Evolutionary conservation across 495 filamentous ascomycete species (phyloP).

Genomic region (Penicillium pulvis): DNA sequence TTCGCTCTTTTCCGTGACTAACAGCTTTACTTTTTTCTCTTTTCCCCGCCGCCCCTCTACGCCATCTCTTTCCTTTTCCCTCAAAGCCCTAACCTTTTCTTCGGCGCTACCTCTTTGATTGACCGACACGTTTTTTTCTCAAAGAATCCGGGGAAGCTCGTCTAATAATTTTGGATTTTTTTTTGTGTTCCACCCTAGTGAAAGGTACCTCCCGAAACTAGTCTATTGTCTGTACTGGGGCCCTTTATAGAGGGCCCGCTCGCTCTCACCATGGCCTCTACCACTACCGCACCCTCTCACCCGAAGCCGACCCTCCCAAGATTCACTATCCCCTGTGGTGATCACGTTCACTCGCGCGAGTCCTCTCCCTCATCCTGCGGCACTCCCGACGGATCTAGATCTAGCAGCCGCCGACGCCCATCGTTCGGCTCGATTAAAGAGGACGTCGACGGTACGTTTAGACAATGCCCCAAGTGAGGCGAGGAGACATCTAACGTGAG

Average conservation of each 20-base stretch:
- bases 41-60: conserved; percentile 32
- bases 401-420: conserved; percentile 44
- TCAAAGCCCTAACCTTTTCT: conserved; percentile 20
- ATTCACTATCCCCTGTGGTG: conserved; percentile 27
- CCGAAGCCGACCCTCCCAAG: conserved; percentile 29
- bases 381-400: conserved; percentile 43
- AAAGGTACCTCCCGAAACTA: conserved; percentile 24
- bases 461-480: not conserved
- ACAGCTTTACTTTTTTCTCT: conserved; percentile 34
- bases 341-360: conserved; percentile 36
- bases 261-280: conserved; percentile 38
- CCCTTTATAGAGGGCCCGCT: conserved; percentile 43
- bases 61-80: conserved; percentile 17
- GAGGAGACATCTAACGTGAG: conserved; percentile 9
- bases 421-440: conserved; percentile 52
- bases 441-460: conserved; percentile 42
- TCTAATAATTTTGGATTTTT: conserved; percentile 29
- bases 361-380: conserved; percentile 41
- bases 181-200: conserved; percentile 18
- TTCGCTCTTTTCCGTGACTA: conserved; percentile 49
- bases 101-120: conserved; percentile 13
- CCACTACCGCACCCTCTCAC: conserved; percentile 23
- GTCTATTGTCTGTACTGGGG: conserved; percentile 18
- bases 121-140: conserved; percentile 23
- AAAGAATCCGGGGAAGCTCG: conserved; percentile 43